Percentiles rank a stretch among this genome's conserved stretches.
phyloP scores from a whole-genome alignment of 768 basidiomycete genomes.

The Agrocybe pediades region DNA sequence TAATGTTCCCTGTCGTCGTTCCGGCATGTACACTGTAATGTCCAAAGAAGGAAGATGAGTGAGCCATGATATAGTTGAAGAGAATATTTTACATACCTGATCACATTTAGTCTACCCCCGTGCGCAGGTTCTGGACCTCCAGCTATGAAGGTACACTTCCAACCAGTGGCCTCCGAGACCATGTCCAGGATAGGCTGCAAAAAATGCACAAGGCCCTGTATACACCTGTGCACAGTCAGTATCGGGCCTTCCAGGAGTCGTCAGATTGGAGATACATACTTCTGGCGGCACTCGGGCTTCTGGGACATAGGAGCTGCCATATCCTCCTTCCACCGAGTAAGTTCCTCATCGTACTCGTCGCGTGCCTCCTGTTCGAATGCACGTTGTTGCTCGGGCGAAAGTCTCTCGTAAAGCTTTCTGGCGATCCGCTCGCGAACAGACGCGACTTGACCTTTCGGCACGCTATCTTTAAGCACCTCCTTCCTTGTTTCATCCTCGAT shows the following conservation, averaged over 20 bases:
- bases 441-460: no score
- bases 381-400: not conserved
- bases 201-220: conserved; percentile 1
- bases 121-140: conserved; percentile 17
- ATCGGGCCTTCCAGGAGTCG: not conserved
- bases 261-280: not conserved
- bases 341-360: not conserved
- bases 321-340: conserved; percentile 1
- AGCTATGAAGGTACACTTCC: conserved; percentile 2
- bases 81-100: conserved; percentile 2
- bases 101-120: conserved; percentile 3
- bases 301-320: not conserved
- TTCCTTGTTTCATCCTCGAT: conserved; percentile 4
- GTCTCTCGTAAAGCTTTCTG: conserved; percentile 1
- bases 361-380: conserved; percentile 3
- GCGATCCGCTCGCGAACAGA: conserved; percentile 7
- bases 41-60: not conserved
- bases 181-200: conserved; percentile 12
- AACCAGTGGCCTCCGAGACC: conserved; percentile 10
- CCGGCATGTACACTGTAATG: conserved; percentile 14
- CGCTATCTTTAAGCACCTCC: no score
- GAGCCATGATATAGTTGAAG: not conserved
- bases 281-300: conserved; percentile 1
- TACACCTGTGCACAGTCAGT: conserved; percentile 1
- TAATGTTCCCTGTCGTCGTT: conserved; percentile 5